phyloP scores from a whole-genome alignment of 257 asterid genomes.

The Ligustrum vulgare region DNA sequence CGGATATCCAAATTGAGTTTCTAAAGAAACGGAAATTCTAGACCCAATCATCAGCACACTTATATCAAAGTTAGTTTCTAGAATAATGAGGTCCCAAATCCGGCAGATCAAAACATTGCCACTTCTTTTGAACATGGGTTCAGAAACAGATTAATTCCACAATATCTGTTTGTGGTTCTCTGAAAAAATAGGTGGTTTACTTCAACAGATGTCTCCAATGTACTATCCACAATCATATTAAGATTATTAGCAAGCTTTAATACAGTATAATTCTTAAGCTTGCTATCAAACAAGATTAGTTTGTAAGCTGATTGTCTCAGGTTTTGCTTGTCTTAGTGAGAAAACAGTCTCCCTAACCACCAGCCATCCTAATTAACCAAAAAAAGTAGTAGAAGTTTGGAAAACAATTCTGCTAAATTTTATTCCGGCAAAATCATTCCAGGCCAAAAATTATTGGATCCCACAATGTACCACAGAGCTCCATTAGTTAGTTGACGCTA shows the following conservation, averaged over 20 bases:
- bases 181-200: not conserved
- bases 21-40: not conserved
- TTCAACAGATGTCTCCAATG: not conserved
- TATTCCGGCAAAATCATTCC: not conserved
- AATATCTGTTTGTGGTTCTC: not conserved
- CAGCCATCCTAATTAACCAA: not conserved
- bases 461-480: not conserved
- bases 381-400: not conserved
- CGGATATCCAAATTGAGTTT: slow-evolving; percentile 4
- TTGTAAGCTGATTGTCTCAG: not conserved
- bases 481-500: not conserved
- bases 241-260: not conserved
- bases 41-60: not conserved
- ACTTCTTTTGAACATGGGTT: not conserved
- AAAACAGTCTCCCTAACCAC: not conserved
- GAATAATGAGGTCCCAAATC: not conserved
- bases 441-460: not conserved
- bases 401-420: not conserved
- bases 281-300: not conserved
- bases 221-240: not conserved
- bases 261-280: not conserved
- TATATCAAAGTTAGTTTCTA: not conserved
- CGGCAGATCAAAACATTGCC: not conserved
- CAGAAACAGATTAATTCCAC: not conserved
- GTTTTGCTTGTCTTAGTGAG: not conserved